Evolutionary conservation across 352 stramenopile genomes (phyloP).

Genomic region (Aphanomyces euteiches): DNA sequence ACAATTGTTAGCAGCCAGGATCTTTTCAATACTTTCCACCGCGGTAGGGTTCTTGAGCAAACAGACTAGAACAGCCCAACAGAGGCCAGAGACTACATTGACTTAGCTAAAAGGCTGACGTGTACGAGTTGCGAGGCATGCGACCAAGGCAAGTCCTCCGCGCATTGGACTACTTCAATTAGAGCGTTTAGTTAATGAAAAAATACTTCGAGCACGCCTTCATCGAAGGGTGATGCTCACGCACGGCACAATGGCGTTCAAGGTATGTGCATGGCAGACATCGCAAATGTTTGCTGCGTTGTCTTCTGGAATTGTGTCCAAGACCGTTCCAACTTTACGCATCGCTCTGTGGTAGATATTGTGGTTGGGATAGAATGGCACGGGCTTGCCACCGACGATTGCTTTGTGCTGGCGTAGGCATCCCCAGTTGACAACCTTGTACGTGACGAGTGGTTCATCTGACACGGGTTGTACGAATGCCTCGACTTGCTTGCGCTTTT

Average conservation of each 20-base stretch:
- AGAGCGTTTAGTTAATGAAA: neutral
- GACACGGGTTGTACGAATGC: neutral
- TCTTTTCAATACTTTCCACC: too few species aligned
- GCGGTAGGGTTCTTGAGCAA: too few species aligned
- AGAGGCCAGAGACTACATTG: too few species aligned
- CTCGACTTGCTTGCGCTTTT: neutral
- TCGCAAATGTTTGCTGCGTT: neutral
- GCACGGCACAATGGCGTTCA: neutral
- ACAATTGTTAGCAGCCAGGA: too few species aligned
- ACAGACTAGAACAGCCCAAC: too few species aligned
- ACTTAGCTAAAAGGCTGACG: too few species aligned
- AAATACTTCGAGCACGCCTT: neutral
- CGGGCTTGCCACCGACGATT: neutral
- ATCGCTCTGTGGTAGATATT: neutral
- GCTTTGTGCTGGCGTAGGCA: neutral
- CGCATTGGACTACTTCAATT: too few species aligned
- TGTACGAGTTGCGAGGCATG: too few species aligned
- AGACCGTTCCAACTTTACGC: neutral
- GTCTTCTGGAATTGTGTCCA: neutral
- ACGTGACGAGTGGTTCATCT: neutral
- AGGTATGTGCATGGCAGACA: neutral
- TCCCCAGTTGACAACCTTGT: conserved; percentile 2
- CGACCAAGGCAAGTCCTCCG: too few species aligned
- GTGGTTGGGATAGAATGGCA: neutral
- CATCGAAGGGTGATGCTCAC: neutral